Evolutionary conservation across 1,284 basidiomycete genomes (phyloP), one percentile per base, ranked within the genome.

Genomic region (Moesziomyces globuligerus): DNA sequence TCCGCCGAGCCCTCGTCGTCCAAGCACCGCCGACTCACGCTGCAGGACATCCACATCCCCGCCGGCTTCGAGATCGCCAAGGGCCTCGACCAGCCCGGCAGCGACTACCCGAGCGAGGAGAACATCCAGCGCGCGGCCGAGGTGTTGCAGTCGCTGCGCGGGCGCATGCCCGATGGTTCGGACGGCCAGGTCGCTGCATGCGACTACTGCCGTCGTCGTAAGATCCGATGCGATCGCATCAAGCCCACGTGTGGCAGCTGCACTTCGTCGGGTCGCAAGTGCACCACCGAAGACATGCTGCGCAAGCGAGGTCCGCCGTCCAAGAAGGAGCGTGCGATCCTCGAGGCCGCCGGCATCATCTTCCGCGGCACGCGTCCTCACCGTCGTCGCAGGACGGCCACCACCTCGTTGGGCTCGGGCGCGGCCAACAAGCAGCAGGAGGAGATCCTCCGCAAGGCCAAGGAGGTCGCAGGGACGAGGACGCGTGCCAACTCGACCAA

Each of bases 171-270:
- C 20, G 60, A 61, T 44, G 68, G 61, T n/a, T 60, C 61, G 3
- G 68, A 71, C 10, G 68, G 68, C n/a, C 68, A 66, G 25, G 68
- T 71, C 2, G 68, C 68, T 4, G 68, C 68, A 4, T 71, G 68
- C 25, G 68, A 71, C 37, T 71, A 71, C 43, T 71, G 68, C 32
- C 48, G 68, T 13, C 52, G 68, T 15, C 60, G 68, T n/a, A 71
- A 71, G 61, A 71, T 71, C 29, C 60, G 61, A 2, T 74, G 72
- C 29, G 57, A 74, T 37, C 72, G 72, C 17, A 50, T 23, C 47
- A 74, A 74, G 46, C 72, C 72, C 11, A 74, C 68, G 6, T 74
- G 72, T 32, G 68, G 64, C 21, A 66, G 58, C 25, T 74, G 72
- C 26, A 29, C 50, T 3, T 34, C 55, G 2, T 51, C 61, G 1